phyloP scores from a whole-genome alignment of 805 yeast genomes.

The Tetrapisispora phaffii region DNA sequence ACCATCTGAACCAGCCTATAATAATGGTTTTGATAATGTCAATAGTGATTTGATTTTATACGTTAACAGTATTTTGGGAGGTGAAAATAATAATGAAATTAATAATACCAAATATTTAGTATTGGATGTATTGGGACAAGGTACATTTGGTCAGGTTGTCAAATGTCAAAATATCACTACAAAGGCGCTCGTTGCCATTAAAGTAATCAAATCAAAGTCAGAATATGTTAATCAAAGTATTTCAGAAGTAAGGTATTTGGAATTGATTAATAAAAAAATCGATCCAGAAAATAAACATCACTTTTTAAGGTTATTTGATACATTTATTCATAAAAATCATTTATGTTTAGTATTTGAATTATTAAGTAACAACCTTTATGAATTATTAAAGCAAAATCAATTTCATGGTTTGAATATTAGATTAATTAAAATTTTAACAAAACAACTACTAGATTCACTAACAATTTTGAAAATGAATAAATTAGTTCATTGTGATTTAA shows the following conservation, averaged over 20 bases:
- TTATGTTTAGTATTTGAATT: conserved; percentile 87
- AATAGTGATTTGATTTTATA: conserved; percentile 85
- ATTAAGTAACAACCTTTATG: conserved; percentile 79
- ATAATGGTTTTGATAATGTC: conserved; percentile 80
- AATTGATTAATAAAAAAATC: conserved; percentile 61
- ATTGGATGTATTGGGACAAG: conserved; percentile 85
- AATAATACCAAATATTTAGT: conserved; percentile 73
- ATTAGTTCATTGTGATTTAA: conserved; percentile 90
- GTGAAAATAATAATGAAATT: conserved; percentile 22
- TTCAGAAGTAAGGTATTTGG: conserved; percentile 80
- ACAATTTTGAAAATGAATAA: conserved; percentile 71
- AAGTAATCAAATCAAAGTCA: conserved; percentile 85
- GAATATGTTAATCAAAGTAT: conserved; percentile 86
- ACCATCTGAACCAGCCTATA: conserved; percentile 72
- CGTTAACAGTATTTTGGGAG: conserved; percentile 87
- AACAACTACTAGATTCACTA: conserved; percentile 73
- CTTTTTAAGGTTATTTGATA: conserved; percentile 71
- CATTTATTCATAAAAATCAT: conserved; percentile 87
- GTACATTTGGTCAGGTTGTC: conserved; percentile 97
- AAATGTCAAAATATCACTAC: conserved; percentile 68
- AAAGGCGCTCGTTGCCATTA: conserved; percentile 86
- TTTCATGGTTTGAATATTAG: conserved; percentile 82
- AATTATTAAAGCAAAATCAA: conserved; percentile 83
- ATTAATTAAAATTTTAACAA: conserved; percentile 65
- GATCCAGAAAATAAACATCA: conserved; percentile 66